A percentile compares a stretch with the other conserved stretches of the same genome.
phyloP scores from a whole-genome alignment of 106 monocot genomes.

The Dendrobium catenatum region DNA sequence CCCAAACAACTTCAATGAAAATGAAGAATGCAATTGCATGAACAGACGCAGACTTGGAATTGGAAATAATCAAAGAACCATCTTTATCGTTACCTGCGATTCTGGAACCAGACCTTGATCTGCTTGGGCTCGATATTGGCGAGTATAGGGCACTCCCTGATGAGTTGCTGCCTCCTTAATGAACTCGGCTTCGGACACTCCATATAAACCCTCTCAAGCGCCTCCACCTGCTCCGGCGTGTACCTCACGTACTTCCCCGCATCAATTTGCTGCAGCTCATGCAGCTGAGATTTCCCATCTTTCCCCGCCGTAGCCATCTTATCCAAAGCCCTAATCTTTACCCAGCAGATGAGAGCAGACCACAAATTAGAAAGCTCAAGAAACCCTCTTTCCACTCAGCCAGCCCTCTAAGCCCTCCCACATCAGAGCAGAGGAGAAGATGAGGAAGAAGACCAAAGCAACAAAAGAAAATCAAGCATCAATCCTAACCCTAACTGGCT shows the following conservation, averaged over 20 bases:
- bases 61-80: neutral
- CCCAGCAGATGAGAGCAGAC: neutral
- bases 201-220: conserved; percentile 69
- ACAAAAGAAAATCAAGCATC: neutral
- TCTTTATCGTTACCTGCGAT: conserved; percentile 45
- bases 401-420: neutral
- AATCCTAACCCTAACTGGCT: neutral
- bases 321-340: neutral
- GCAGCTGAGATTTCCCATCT: conserved; percentile 22
- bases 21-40: neutral
- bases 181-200: conserved; percentile 97
- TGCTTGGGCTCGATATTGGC: conserved; percentile 83
- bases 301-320: conserved; percentile 36
- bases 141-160: conserved; percentile 73
- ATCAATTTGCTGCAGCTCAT: conserved; percentile 51
- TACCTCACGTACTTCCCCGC: conserved; percentile 83
- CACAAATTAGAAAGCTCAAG: neutral
- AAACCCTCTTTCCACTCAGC: neutral
- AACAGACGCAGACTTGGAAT: neutral
- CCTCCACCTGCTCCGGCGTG: conserved; percentile 94
- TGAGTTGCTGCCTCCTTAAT: conserved; percentile 70
- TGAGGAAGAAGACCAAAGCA: neutral
- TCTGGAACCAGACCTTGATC: conserved; percentile 98
- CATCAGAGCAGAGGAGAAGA: conserved; percentile 8
- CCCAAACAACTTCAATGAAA: neutral